Evolutionary conservation across 2,329 filamentous ascomycete genomes (phyloP).

Genomic region (Trichoderma cornu-damae): DNA sequence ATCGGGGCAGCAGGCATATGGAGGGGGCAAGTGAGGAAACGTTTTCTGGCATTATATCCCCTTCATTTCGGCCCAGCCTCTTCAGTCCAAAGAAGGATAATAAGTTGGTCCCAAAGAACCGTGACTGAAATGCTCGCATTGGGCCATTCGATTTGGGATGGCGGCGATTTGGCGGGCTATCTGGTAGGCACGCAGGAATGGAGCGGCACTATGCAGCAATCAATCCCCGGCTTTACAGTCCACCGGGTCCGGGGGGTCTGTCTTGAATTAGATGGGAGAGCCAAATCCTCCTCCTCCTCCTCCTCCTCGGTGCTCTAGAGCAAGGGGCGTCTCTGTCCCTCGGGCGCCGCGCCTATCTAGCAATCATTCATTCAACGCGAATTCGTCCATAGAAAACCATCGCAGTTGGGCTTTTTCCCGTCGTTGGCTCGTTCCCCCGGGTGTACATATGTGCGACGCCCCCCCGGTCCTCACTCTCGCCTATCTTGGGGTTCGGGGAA

Average conservation of each 20-base stretch:
- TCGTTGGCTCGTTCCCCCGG: not conserved
- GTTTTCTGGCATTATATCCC: not conserved
- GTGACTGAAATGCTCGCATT: not conserved
- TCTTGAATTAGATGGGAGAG: not conserved
- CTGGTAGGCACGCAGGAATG: not conserved
- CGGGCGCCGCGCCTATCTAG: conserved; percentile 5
- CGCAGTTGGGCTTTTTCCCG: not conserved
- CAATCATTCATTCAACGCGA: not conserved
- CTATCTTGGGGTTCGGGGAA: conserved; percentile 6
- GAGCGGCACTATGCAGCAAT: not conserved
- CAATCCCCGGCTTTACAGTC: not conserved
- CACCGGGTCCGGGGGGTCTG: not conserved
- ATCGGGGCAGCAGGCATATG: not conserved
- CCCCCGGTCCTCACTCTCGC: conserved; percentile 7
- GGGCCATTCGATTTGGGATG: not conserved
- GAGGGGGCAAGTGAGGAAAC: not conserved
- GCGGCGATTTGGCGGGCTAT: too few species aligned
- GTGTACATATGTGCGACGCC: not conserved
- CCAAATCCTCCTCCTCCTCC: not conserved
- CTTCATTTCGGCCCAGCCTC: not conserved
- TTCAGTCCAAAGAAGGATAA: not conserved
- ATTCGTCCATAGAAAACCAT: not conserved
- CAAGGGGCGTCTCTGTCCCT: not conserved
- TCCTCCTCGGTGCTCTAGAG: not conserved
- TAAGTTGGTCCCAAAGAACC: not conserved